Evolutionary conservation across 768 basidiomycete genomes (phyloP).

Genomic region (Trametes gibbosa): DNA sequence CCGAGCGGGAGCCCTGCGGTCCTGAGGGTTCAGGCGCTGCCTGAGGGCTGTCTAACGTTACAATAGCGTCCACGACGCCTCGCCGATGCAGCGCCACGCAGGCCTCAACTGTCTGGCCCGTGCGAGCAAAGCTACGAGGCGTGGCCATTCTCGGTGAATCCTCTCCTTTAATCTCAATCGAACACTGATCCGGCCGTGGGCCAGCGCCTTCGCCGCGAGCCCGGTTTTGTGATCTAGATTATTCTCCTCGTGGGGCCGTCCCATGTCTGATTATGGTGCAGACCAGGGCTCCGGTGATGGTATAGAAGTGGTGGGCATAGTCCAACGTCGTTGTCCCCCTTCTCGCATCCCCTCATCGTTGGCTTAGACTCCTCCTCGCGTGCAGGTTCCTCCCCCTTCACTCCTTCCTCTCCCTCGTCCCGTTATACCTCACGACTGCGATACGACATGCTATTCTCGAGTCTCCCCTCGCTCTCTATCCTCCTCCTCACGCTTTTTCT

Average conservation of each 20-base stretch:
- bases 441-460: too few relatives aligned
- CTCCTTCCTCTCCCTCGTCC: not conserved
- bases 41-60: not conserved
- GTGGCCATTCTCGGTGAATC: conserved; percentile 2
- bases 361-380: not conserved
- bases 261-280: conserved; percentile 6
- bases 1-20: not conserved
- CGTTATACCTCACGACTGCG: not conserved
- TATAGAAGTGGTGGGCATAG: not conserved
- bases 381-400: not conserved
- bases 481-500: conserved; percentile 4
- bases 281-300: not conserved
- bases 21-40: not conserved
- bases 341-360: not conserved
- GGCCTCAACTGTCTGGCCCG: not conserved
- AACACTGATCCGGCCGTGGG: conserved; percentile 8
- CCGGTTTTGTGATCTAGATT: conserved; percentile 3
- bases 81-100: not conserved
- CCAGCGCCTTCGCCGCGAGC: conserved; percentile 4
- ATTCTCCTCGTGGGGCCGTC: conserved; percentile 12
- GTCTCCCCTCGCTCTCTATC: not conserved
- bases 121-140: not conserved
- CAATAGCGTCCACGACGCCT: not conserved
- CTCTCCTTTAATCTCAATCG: not conserved
- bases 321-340: not conserved